These are phyloP conservation scores for Blastobotrys proliferans DNA, from an alignment of 1,139 yeast species.

Conservation along the genomic window DNA sequence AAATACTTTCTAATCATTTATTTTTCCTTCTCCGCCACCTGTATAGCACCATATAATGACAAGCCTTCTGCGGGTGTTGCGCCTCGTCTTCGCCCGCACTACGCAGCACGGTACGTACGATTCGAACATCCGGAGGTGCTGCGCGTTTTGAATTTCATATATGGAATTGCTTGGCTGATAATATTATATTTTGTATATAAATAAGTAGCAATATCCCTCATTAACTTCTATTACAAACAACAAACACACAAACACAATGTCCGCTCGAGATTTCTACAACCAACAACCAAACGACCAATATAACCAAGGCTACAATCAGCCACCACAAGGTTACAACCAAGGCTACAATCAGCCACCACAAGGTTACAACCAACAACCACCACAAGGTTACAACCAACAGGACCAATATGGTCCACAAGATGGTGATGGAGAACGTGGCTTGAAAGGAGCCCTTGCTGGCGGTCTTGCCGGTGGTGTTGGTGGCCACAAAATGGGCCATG, in stretches of 20 bases:
- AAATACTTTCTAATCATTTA: too few species aligned
- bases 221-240: not conserved
- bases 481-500: slow-evolving; percentile 41
- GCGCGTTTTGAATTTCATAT: too few species aligned
- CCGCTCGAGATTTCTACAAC: slow-evolving; percentile 18
- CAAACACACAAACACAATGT: slow-evolving; percentile 10
- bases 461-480: slow-evolving; percentile 57
- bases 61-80: too few species aligned
- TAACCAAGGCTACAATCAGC: slow-evolving; percentile 7
- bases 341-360: slow-evolving; percentile 5
- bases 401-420: slow-evolving; percentile 25
- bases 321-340: slow-evolving; percentile 9
- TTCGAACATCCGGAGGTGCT: too few species aligned
- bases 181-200: too few species aligned
- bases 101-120: too few species aligned
- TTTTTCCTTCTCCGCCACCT: too few species aligned
- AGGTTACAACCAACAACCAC: slow-evolving; percentile 9
- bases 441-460: slow-evolving; percentile 52
- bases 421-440: slow-evolving; percentile 52
- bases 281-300: slow-evolving; percentile 5
- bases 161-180: too few species aligned
- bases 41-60: too few species aligned
- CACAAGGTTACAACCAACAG: slow-evolving; percentile 15
- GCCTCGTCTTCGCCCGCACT: too few species aligned
- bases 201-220: too few species aligned